Evolutionary conservation across 2,329 filamentous ascomycete species (phyloP).

Genomic region (Ophiostoma piceae): DNA sequence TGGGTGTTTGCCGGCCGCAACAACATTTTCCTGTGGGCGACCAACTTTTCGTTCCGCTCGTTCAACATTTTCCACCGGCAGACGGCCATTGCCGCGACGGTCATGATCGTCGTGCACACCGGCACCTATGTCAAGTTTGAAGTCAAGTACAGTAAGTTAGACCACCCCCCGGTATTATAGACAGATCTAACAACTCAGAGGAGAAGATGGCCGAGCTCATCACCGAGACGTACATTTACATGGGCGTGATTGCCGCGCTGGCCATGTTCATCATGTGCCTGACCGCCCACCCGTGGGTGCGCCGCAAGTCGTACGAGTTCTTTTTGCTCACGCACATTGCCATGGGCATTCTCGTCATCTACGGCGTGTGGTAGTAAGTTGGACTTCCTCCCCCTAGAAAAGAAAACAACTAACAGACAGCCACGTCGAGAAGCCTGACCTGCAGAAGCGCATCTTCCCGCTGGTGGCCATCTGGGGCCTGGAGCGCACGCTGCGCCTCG

Average conservation of each 20-base stretch:
- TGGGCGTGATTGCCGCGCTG: constrained; percentile 35
- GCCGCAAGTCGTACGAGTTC: constrained; percentile 47
- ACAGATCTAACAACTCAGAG: not conserved
- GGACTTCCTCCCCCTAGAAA: too few species aligned
- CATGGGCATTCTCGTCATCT: constrained; percentile 39
- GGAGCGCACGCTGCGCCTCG: constrained; percentile 34
- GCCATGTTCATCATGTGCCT: constrained; percentile 43
- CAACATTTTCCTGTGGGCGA: constrained; percentile 60
- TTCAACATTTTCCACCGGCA: constrained; percentile 65
- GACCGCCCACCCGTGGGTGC: constrained; percentile 48
- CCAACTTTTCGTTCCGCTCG: constrained; percentile 61
- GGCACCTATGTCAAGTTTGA: constrained; percentile 46
- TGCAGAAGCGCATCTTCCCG: constrained; percentile 24
- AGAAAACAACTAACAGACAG: constrained; percentile 14
- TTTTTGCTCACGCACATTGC: constrained; percentile 43
- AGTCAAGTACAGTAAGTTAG: not conserved
- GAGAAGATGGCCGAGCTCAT: constrained; percentile 9
- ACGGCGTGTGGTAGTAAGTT: constrained; percentile 31
- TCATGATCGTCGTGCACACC: constrained; percentile 58
- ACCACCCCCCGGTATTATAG: too few species aligned
- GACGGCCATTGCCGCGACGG: constrained; percentile 56
- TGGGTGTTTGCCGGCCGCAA: constrained; percentile 59
- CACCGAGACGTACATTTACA: not conserved
- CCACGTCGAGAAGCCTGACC: constrained; percentile 25
- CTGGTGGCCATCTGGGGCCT: constrained; percentile 28